Evolutionary conservation across 768 basidiomycete species (phyloP).

Genomic region (Collybia nuda): DNA sequence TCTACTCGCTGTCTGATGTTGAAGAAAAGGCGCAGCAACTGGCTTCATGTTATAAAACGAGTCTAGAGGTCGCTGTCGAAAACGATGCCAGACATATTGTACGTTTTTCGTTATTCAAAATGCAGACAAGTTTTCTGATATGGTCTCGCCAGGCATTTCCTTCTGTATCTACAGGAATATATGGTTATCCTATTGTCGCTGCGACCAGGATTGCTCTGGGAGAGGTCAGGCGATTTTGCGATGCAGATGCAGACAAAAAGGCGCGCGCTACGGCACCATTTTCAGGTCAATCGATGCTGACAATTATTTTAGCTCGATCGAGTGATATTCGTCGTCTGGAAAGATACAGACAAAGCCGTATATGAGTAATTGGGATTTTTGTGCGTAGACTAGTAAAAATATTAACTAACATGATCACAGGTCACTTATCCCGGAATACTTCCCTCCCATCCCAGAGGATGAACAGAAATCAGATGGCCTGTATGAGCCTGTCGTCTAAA

Average conservation of each 20-base stretch:
- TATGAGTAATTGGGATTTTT: conserved; percentile 67
- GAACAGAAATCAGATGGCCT: too few relatives aligned
- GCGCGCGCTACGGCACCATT: conserved; percentile 23
- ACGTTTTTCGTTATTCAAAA: conserved; percentile 16
- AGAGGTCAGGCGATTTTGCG: conserved; percentile 55
- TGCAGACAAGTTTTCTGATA: neutral
- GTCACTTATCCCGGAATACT: conserved; percentile 61
- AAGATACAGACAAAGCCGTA: conserved; percentile 56
- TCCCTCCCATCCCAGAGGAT: conserved; percentile 37
- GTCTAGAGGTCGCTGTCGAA: conserved; percentile 60
- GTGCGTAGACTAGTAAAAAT: neutral
- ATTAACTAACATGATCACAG: conserved; percentile 16
- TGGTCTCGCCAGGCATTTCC: conserved; percentile 63
- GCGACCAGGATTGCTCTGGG: conserved; percentile 73
- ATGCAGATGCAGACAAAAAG: conserved; percentile 48
- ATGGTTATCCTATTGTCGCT: conserved; percentile 72
- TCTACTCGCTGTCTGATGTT: conserved; percentile 45
- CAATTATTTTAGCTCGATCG: conserved; percentile 52
- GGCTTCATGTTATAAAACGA: conserved; percentile 65
- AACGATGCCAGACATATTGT: conserved; percentile 68
- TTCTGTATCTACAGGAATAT: conserved; percentile 77
- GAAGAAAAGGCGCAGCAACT: conserved; percentile 53
- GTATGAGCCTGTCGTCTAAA: too few relatives aligned
- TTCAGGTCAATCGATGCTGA: neutral
- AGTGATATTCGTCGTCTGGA: conserved; percentile 76